These are phyloP conservation scores for Turritis glabra DNA, from an alignment of 345 rosid species.

Conservation along the genomic window DNA sequence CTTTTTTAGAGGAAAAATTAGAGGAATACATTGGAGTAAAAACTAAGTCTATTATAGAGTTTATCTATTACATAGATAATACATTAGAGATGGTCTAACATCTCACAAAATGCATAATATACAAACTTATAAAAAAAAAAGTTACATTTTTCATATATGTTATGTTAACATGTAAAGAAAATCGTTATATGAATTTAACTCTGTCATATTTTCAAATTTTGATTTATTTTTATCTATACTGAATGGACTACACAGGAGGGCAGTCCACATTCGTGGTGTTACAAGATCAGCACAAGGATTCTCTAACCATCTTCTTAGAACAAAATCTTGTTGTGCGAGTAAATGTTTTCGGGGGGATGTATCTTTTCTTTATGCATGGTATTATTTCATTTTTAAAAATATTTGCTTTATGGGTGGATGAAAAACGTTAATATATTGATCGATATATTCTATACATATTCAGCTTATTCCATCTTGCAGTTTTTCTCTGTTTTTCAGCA, in stretches of 20 bases:
- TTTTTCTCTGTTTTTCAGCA: neutral
- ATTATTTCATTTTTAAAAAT: neutral
- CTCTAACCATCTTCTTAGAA: constrained; percentile 1
- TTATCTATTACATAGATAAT: no score
- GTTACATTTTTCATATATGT: no score
- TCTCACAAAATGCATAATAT: no score
- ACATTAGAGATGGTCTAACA: no score
- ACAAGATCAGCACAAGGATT: neutral
- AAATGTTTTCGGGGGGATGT: neutral
- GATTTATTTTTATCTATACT: no score
- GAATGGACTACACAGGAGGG: neutral
- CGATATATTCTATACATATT: neutral
- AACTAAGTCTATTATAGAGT: no score
- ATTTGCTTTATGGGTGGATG: constrained; percentile 16
- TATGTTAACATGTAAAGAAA: no score
- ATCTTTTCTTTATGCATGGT: neutral
- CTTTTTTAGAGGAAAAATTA: no score
- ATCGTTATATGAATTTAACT: no score
- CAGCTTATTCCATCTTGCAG: neutral
- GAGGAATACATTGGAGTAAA: no score
- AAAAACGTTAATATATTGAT: neutral
- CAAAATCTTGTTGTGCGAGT: constrained; percentile 1
- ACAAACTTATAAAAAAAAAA: no score
- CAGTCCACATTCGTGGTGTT: neutral
- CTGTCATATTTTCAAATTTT: no score